A percentile compares a stretch with the other conserved stretches of the same genome.
phyloP scores from a whole-genome alignment of 2,329 filamentous ascomycete genomes.

The Alternaria tenuissima region DNA sequence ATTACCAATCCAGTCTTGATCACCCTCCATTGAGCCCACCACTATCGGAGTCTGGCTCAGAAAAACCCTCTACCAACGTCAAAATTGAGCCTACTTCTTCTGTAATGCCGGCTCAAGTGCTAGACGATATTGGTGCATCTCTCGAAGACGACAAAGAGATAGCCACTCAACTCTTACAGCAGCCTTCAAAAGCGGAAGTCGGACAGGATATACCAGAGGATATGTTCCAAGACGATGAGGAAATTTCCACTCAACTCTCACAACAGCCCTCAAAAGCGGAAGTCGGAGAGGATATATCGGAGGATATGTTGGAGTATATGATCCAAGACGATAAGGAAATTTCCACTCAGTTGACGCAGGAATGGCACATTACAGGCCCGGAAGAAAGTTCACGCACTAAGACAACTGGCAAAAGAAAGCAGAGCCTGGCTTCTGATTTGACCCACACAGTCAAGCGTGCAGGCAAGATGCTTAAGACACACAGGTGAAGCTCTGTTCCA shows the following conservation, averaged over 20 bases:
- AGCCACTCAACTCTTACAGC: neutral
- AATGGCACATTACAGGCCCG: neutral
- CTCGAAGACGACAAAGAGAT: neutral
- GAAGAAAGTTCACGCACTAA: neutral
- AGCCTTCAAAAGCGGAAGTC: neutral
- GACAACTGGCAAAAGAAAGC: neutral
- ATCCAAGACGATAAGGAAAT: neutral
- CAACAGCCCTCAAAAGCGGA: too few species aligned
- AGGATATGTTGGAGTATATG: neutral
- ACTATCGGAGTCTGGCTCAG: too few species aligned
- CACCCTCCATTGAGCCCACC: too few species aligned
- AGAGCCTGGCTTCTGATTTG: neutral
- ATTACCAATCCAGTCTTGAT: too few species aligned
- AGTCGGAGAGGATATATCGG: too few species aligned
- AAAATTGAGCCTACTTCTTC: too few species aligned
- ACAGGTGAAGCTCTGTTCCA: too few species aligned
- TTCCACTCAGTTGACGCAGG: neutral
- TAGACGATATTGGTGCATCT: neutral
- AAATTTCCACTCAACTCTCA: neutral
- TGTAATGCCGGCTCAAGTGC: too few species aligned
- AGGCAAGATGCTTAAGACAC: neutral
- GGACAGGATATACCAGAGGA: too few species aligned
- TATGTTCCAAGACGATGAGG: neutral
- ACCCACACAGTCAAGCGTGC: neutral
- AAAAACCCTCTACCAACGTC: too few species aligned